Percentiles rank a stretch among this genome's conserved stretches.
phyloP scores from a whole-genome alignment of 768 basidiomycete genomes.

The Cubamyces lactineus region DNA sequence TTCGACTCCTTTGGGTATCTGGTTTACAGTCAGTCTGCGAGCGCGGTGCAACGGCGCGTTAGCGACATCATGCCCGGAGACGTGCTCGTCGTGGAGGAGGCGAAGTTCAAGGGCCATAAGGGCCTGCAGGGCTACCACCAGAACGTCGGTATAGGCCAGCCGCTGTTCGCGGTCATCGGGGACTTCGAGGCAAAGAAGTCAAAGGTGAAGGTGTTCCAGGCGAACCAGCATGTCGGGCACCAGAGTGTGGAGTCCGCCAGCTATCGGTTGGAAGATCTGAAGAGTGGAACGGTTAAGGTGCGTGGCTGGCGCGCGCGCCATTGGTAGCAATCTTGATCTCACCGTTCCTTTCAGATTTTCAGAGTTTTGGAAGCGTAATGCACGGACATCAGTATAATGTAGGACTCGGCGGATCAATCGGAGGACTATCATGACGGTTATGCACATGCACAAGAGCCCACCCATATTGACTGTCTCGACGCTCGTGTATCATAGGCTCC shows the following conservation, averaged over 20 bases:
- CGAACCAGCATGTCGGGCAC: conserved; percentile 83
- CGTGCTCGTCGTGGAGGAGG: conserved; percentile 73
- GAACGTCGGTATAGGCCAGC: conserved; percentile 54
- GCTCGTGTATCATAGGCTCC: conserved; percentile 16
- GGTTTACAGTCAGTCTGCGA: conserved; percentile 72
- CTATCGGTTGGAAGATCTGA: conserved; percentile 87
- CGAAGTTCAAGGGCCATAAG: conserved; percentile 79
- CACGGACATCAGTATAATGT: background rate
- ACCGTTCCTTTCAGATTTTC: conserved; percentile 37
- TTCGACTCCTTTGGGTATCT: conserved; percentile 65
- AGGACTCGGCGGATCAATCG: background rate
- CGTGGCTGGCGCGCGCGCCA: conserved; percentile 12
- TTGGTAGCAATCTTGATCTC: background rate
- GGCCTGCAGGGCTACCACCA: conserved; percentile 76
- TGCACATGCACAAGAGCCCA: background rate
- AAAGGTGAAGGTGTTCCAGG: conserved; percentile 84
- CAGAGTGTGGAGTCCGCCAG: conserved; percentile 82
- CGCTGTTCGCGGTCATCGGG: conserved; percentile 72
- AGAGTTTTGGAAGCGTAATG: conserved; percentile 44
- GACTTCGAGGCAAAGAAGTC: conserved; percentile 88
- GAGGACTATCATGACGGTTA: conserved; percentile 8
- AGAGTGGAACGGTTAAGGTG: conserved; percentile 83
- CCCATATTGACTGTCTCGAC: conserved; percentile 1
- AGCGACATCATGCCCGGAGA: conserved; percentile 90
- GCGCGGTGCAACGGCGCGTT: conserved; percentile 66